Evolutionary conservation across 495 filamentous ascomycete genomes (phyloP).

Genomic region (Hypoxylon perforatum): DNA sequence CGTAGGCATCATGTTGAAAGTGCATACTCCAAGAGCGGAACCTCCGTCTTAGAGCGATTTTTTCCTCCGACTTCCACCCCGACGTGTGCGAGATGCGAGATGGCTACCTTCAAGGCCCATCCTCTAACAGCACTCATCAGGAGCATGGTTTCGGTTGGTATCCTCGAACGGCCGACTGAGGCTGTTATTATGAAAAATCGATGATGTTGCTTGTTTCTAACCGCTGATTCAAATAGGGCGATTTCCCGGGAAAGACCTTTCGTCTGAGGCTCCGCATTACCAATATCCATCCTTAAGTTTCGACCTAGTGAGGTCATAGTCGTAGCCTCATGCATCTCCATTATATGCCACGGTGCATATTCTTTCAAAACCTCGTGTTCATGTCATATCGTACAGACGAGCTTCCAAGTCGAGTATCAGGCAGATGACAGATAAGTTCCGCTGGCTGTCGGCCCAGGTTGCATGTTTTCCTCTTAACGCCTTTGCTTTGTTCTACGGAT

Average conservation of each 20-base stretch:
- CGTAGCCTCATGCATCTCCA: background rate
- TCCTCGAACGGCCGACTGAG: background rate
- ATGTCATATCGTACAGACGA: constrained; percentile 5
- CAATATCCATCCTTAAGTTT: background rate
- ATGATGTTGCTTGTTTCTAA: background rate
- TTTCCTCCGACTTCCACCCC: background rate
- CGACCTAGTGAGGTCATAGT: constrained; percentile 1
- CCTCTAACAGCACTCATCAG: background rate
- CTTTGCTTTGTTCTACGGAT: constrained; percentile 33
- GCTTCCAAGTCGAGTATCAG: constrained; percentile 7
- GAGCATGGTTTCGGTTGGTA: background rate
- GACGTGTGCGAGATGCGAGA: background rate
- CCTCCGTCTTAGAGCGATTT: background rate
- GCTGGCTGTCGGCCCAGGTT: constrained; percentile 7
- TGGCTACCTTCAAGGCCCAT: background rate
- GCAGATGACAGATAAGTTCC: constrained; percentile 1
- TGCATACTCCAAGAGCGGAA: background rate
- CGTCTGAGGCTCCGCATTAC: background rate
- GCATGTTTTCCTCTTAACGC: constrained; percentile 28
- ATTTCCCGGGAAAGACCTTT: background rate
- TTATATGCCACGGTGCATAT: constrained; percentile 4
- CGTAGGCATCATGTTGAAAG: background rate
- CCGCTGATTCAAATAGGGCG: background rate
- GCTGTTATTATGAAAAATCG: background rate
- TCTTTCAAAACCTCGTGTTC: constrained; percentile 4